phyloP scores from a whole-genome alignment of 768 basidiomycete genomes.

The Obba rivulosa region DNA sequence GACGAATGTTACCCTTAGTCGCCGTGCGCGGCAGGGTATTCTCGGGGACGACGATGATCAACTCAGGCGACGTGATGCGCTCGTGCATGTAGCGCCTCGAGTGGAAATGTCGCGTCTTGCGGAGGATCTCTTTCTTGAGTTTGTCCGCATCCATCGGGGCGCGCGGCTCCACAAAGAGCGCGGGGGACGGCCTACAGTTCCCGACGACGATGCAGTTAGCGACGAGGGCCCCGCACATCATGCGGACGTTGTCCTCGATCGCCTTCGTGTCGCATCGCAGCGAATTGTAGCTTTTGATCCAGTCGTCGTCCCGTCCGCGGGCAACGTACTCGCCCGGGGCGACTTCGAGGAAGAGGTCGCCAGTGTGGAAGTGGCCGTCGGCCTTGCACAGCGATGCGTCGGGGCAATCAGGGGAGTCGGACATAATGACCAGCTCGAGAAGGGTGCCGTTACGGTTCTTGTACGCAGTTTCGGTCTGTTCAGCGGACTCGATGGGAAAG shows the following conservation, averaged over 20 bases:
- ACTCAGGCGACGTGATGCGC: constrained; percentile 55
- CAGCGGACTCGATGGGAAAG: constrained; percentile 44
- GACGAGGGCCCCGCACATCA: constrained; percentile 55
- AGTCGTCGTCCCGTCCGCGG: constrained; percentile 70
- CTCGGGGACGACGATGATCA: constrained; percentile 61
- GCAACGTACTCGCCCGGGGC: constrained; percentile 50
- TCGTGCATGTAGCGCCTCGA: constrained; percentile 67
- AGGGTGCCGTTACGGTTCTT: constrained; percentile 45
- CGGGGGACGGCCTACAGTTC: constrained; percentile 63
- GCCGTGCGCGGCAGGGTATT: constrained; percentile 64
- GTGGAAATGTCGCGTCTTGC: constrained; percentile 64
- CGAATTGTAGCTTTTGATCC: constrained; percentile 73
- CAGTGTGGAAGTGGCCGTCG: constrained; percentile 71
- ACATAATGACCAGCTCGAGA: constrained; percentile 59
- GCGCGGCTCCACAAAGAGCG: constrained; percentile 57
- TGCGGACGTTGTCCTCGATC: constrained; percentile 57
- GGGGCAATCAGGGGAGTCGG: constrained; percentile 62
- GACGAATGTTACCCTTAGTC: constrained; percentile 72
- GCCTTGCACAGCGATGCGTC: constrained; percentile 44
- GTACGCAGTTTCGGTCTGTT: constrained; percentile 35
- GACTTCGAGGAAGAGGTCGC: constrained; percentile 66
- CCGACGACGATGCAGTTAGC: constrained; percentile 69
- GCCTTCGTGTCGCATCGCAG: constrained; percentile 67
- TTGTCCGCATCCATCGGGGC: constrained; percentile 41
- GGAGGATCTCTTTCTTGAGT: constrained; percentile 63